A percentile compares a stretch with the other conserved stretches of the same genome.
phyloP scores from a whole-genome alignment of 2,329 filamentous ascomycete species.

The Talaromyces marneffei region DNA sequence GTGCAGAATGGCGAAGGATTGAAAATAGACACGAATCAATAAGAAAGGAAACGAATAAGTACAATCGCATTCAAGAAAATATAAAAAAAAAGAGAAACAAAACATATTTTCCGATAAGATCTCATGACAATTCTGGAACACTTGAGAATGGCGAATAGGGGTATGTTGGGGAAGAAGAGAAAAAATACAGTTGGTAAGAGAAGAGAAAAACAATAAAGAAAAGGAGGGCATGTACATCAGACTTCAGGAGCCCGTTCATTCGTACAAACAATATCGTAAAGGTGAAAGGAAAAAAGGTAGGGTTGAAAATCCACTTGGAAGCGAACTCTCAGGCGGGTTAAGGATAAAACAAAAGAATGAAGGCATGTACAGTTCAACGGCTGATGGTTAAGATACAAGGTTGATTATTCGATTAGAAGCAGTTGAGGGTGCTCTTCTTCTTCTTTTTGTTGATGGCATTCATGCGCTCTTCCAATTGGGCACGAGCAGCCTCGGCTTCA shows the following conservation, averaged over 20 bases:
- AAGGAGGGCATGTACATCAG: constrained; percentile 16
- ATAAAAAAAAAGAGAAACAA: neutral
- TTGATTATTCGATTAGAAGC: constrained; percentile 63
- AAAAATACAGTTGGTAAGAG: constrained; percentile 17
- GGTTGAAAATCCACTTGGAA: neutral
- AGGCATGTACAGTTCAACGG: neutral
- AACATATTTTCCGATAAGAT: constrained; percentile 5
- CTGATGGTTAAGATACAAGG: neutral
- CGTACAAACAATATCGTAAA: constrained; percentile 16
- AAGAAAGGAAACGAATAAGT: constrained; percentile 7
- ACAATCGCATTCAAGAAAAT: neutral
- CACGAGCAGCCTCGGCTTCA: constrained; percentile 81
- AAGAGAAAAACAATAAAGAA: constrained; percentile 1
- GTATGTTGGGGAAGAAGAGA: constrained; percentile 19
- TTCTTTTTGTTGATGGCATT: constrained; percentile 87
- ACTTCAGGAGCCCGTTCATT: constrained; percentile 14
- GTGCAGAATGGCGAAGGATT: constrained; percentile 13
- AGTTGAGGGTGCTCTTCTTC: constrained; percentile 92
- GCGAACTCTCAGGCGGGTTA: neutral
- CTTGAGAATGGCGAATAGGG: constrained; percentile 13
- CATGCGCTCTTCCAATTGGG: constrained; percentile 91
- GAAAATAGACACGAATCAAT: constrained; percentile 8
- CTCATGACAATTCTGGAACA: neutral
- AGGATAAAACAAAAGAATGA: neutral
- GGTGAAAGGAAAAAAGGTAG: constrained; percentile 9